Evolutionary conservation across 2,329 filamentous ascomycete species (phyloP), one percentile per base, ranked within the genome.

Genomic region (Apiospora koreana): DNA sequence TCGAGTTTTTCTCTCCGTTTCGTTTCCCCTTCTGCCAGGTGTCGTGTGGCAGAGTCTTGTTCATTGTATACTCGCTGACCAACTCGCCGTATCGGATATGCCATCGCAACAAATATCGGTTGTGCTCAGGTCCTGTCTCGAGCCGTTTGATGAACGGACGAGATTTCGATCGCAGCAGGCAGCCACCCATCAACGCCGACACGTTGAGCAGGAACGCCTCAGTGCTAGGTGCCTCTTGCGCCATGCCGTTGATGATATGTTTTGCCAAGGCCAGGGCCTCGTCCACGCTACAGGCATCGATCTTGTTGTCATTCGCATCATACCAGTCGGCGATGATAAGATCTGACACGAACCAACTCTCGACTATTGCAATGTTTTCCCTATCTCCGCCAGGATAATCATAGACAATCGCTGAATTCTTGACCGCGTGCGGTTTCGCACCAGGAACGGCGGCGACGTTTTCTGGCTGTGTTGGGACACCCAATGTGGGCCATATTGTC

Each of bases 151-250:
- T 80, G 69, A 80, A 80, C 64, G 81, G 76, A 28, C 80, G 81
- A 25, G 81, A 77, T 7, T 80, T 79, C 16, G 81, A 81, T 79
- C 87, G 84, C 66, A 91, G 80, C 38, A 86, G 78, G 66, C 81
- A 83, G 3, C 86, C 86, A 10, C 89, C 89, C 0, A 85, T 85
- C 14, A 91, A 81, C 5, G 87, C 87, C 0, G 88, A 84, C 7
- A 91, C 77, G 75, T 90, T 91, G 73, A 89, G 86, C 16, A 91
- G 79, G 73, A 91, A 90, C 0, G 84, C 83, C 75, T 90, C 85
- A 6, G 86, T 84, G 14, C 83, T 86, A 1, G 81, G 78, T 0
- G 88, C 86, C 62, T 85, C 83, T 48, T 82, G 83, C 71, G 85
- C 83, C 71, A 90, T 83, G 68, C 85, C 85, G 69, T 86, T 84